Evolutionary conservation across 306 rosid species (phyloP).

Genomic region (Acacia crassicarpa): DNA sequence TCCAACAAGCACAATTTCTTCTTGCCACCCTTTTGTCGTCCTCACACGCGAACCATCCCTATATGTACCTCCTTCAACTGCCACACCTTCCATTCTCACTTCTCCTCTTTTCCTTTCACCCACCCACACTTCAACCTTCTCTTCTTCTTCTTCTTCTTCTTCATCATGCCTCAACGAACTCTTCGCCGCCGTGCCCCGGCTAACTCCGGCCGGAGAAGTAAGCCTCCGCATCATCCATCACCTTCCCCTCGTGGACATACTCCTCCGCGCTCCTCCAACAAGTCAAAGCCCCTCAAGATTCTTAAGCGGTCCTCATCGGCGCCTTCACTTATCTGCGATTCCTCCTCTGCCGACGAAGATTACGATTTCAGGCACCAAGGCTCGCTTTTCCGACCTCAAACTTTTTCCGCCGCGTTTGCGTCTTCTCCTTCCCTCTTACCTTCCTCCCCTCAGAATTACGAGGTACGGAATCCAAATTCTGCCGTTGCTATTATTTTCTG

Average conservation of each 20-base stretch:
- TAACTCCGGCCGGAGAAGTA: slow-evolving; percentile 19
- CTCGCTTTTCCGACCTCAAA: slow-evolving; percentile 44
- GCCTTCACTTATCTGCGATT: slow-evolving; percentile 41
- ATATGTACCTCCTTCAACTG: not conserved
- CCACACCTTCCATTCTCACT: not conserved
- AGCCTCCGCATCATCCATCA: slow-evolving; percentile 36
- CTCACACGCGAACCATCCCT: not conserved
- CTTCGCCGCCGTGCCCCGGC: slow-evolving; percentile 33
- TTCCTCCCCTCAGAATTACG: slow-evolving; percentile 40
- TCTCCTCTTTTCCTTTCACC: not conserved
- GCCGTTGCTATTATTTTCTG: not conserved
- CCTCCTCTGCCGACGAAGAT: slow-evolving; percentile 1
- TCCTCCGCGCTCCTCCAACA: slow-evolving; percentile 34
- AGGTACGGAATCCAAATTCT: not conserved
- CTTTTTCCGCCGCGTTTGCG: slow-evolving; percentile 42
- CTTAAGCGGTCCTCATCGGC: slow-evolving; percentile 66
- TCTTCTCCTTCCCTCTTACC: slow-evolving; percentile 59
- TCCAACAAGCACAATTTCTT: not conserved
- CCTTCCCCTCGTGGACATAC: slow-evolving; percentile 33
- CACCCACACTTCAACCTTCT: not conserved
- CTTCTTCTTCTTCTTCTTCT: not conserved
- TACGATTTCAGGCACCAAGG: slow-evolving; percentile 3
- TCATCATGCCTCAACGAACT: slow-evolving; percentile 48
- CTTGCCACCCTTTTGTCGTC: not conserved
- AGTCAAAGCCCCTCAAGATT: slow-evolving; percentile 37